Evolutionary conservation across 495 filamentous ascomycete genomes (phyloP).

Genomic region (Aspergillus bridgeri): DNA sequence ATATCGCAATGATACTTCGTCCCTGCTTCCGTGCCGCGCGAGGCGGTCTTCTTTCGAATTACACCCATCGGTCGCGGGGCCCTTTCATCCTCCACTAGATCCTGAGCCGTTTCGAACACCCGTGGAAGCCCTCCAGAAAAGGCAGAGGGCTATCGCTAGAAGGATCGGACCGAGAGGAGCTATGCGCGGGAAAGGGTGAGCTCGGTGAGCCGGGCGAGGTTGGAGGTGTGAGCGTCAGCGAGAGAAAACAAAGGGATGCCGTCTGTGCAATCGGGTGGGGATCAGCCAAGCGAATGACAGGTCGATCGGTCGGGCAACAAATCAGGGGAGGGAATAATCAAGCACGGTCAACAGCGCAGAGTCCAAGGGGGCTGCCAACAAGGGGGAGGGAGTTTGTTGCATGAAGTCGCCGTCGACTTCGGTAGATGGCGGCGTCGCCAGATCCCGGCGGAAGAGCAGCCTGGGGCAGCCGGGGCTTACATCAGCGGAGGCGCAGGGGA

Average conservation of each 20-base stretch:
- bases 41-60: conserved; percentile 92
- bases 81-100: conserved; percentile 43
- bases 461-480: conserved; percentile 1
- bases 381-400: neutral
- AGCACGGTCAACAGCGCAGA: neutral
- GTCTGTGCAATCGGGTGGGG: conserved; percentile 7
- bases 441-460: conserved; percentile 1
- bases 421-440: conserved; percentile 10
- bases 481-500: conserved; percentile 6
- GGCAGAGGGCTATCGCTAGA: conserved; percentile 27
- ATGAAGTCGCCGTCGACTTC: conserved; percentile 12
- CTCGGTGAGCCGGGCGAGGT: neutral
- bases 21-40: conserved; percentile 84
- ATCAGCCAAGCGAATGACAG: neutral
- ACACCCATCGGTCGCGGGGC: conserved; percentile 69
- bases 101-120: conserved; percentile 33
- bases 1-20: conserved; percentile 95
- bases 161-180: conserved; percentile 6
- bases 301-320: neutral
- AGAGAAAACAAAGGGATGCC: conserved; percentile 1
- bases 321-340: neutral
- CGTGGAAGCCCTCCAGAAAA: conserved; percentile 30
- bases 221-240: neutral
- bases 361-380: neutral
- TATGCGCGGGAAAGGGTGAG: conserved; percentile 12